Conservation (phyloP, 2,329 filamentous ascomycete species). For the Aspergillus pseudonomiae region DNA sequence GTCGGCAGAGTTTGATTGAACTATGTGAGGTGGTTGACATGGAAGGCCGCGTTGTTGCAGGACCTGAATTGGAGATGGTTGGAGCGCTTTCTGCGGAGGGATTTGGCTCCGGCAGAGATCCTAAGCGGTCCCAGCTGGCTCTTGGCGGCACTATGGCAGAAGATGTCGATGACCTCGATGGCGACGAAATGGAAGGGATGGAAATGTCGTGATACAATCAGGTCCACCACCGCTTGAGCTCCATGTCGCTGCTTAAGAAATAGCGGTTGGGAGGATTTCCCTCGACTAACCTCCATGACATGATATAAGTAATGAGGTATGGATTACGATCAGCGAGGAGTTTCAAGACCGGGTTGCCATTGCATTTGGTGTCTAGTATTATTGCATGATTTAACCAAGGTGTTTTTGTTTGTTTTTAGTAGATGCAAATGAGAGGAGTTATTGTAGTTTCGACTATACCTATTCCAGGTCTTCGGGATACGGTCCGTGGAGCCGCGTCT, state of each 20-base stretch:
- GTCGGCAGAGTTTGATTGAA: constrained; percentile 79
- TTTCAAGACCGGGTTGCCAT: neutral
- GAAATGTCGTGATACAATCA: constrained; percentile 41
- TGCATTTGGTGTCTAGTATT: constrained; percentile 1
- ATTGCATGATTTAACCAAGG: neutral
- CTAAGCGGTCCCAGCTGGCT: constrained; percentile 33
- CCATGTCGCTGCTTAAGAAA: neutral
- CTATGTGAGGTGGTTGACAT: constrained; percentile 91
- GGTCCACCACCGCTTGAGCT: constrained; percentile 18
- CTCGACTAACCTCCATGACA: neutral
- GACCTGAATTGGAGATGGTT: constrained; percentile 74
- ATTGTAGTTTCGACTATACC: neutral
- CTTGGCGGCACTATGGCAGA: constrained; percentile 33
- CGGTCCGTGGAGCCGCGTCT: constrained; percentile 22
- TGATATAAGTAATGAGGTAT: neutral
- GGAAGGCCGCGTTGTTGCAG: constrained; percentile 87
- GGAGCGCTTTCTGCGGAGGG: constrained; percentile 56
- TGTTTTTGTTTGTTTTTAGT: neutral
- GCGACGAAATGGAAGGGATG: constrained; percentile 52
- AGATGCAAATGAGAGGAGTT: neutral
- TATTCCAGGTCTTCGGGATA: constrained; percentile 14
- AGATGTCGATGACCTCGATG: constrained; percentile 47
- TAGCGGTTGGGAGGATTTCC: neutral
- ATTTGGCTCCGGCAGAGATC: constrained; percentile 38
- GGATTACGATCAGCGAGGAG: neutral